Conservation (phyloP, 2,329 filamentous ascomycete species). For the Pestalotiopsis fici region DNA sequence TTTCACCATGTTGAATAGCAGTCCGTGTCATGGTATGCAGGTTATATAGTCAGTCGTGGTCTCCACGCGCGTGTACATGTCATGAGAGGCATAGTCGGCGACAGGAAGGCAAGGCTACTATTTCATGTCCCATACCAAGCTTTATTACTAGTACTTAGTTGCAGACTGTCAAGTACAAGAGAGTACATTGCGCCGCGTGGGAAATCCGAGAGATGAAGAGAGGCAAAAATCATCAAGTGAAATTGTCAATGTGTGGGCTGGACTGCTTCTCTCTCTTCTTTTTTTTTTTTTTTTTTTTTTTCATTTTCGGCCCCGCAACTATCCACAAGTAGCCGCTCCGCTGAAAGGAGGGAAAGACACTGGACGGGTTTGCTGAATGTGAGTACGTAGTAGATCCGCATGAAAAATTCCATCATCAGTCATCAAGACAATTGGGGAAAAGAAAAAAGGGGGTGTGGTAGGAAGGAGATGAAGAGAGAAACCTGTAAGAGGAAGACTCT, state of each 20-base stretch:
- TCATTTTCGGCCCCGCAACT: background rate
- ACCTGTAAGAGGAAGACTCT: background rate
- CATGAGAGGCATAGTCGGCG: no score
- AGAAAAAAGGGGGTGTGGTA: background rate
- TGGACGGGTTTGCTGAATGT: background rate
- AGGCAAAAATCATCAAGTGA: background rate
- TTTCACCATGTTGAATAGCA: background rate
- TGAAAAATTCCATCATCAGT: background rate
- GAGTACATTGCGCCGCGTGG: no score
- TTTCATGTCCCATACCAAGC: no score
- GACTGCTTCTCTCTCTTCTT: background rate
- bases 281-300: background rate
- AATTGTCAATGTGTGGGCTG: background rate
- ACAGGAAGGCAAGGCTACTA: no score
- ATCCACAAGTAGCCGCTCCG: conserved; percentile 1
- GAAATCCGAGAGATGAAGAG: no score
- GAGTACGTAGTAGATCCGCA: background rate
- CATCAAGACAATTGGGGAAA: background rate
- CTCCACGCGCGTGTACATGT: background rate
- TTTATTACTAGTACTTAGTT: no score
- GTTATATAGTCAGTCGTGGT: background rate
- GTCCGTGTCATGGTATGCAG: background rate
- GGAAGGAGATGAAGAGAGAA: background rate
- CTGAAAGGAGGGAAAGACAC: background rate
- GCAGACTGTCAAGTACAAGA: no score